Evolutionary conservation across 2,329 filamentous ascomycete species (phyloP).

Genomic region (Dendryphion nanum): DNA sequence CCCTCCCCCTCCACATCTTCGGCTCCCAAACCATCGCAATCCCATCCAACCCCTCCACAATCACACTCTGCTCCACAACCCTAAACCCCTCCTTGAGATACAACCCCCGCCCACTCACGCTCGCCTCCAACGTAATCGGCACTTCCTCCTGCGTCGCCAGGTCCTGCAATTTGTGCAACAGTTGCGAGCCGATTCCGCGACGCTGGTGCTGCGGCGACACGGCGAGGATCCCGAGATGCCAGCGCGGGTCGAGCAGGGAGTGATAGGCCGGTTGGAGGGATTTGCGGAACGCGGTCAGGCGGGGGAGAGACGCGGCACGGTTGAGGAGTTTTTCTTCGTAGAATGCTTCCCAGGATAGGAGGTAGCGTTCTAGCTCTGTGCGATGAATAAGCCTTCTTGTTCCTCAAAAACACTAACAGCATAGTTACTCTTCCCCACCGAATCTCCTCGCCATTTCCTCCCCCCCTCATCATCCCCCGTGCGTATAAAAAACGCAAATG

Average conservation of each 20-base stretch:
- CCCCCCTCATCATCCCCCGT: conserved; percentile 10
- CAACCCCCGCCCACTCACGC: conserved; percentile 12
- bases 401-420: not conserved
- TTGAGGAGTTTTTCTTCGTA: conserved; percentile 16
- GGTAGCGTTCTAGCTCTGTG: conserved; percentile 17
- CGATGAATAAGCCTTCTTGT: conserved; percentile 1
- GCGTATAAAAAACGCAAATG: conserved; percentile 14
- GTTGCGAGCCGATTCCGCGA: conserved; percentile 14
- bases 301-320: conserved; percentile 9
- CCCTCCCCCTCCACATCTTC: conserved; percentile 6
- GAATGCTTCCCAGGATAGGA: conserved; percentile 16
- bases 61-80: conserved; percentile 6
- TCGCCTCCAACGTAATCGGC: conserved; percentile 18
- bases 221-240: conserved; percentile 16
- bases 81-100: conserved; percentile 20
- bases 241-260: conserved; percentile 8
- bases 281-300: conserved; percentile 2
- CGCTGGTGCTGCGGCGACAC: conserved; percentile 16
- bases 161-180: conserved; percentile 13
- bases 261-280: conserved; percentile 5
- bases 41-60: conserved; percentile 10
- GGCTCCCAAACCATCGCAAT: conserved; percentile 21
- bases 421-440: conserved; percentile 12
- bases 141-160: conserved; percentile 15
- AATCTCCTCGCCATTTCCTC: conserved; percentile 13